These are phyloP conservation scores for Arachnomyces sp. DNA, from an alignment of 2,329 filamentous ascomycete species.

Conservation along the genomic window DNA sequence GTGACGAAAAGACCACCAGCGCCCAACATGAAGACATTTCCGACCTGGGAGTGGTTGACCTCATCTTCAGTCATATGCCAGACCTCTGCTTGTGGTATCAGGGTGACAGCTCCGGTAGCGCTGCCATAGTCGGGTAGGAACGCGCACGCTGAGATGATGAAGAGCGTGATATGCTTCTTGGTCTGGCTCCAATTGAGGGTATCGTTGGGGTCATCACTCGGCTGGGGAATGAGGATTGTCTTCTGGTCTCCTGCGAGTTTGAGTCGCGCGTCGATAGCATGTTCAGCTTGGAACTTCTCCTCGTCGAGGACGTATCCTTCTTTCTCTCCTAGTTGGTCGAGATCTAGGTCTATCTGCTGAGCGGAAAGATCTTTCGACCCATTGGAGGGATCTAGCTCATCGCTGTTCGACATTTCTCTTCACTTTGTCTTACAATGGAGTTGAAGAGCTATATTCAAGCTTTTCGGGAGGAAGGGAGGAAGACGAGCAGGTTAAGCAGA, in stretches of 20 bases:
- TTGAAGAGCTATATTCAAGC: too few species aligned
- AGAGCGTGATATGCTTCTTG: constrained; percentile 29
- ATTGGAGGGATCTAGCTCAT: too few species aligned
- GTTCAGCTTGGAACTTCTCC: constrained; percentile 15
- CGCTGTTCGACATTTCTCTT: too few species aligned
- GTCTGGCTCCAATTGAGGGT: constrained; percentile 29
- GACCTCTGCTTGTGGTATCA: constrained; percentile 30
- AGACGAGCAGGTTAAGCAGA: too few species aligned
- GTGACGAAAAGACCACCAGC: constrained; percentile 35
- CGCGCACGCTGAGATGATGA: constrained; percentile 30
- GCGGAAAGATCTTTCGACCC: too few species aligned
- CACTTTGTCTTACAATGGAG: too few species aligned
- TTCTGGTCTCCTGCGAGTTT: constrained; percentile 26
- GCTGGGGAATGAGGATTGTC: constrained; percentile 32
- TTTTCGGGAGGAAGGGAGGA: too few species aligned
- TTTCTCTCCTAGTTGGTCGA: too few species aligned
- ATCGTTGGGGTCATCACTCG: constrained; percentile 31
- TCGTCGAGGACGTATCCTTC: constrained; percentile 28
- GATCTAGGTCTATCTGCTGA: too few species aligned
- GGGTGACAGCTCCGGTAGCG: constrained; percentile 32
- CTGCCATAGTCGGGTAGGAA: constrained; percentile 38
- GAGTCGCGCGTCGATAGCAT: constrained; percentile 13
- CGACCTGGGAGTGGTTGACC: constrained; percentile 34
- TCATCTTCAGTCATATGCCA: constrained; percentile 31
- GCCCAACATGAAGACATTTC: constrained; percentile 39